Conservation (phyloP, 805 yeast species). For the Teunomyces cretensis region DNA sequence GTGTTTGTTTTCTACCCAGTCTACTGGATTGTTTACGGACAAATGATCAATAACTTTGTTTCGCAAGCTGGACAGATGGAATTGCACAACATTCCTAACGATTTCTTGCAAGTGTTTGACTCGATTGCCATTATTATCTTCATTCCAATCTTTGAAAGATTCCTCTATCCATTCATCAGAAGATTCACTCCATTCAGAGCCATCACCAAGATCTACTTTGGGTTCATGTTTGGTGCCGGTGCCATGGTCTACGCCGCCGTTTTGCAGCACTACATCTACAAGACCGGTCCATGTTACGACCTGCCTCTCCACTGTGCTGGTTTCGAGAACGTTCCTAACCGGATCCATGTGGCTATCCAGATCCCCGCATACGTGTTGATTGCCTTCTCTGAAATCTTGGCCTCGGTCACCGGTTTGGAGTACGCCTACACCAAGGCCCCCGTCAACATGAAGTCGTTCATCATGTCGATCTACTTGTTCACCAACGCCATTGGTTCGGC, state of each 20-base stretch:
- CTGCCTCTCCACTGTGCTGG: slow-evolving; percentile 54
- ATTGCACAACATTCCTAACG: slow-evolving; percentile 77
- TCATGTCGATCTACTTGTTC: slow-evolving; percentile 64
- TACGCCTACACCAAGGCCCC: slow-evolving; percentile 86
- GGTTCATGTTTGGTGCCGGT: slow-evolving; percentile 62
- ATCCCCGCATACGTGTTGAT: slow-evolving; percentile 70
- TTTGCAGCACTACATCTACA: slow-evolving; percentile 67
- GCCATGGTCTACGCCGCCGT: slow-evolving; percentile 79
- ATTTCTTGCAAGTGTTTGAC: slow-evolving; percentile 72
- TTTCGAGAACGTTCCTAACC: slow-evolving; percentile 44
- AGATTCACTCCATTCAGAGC: slow-evolving; percentile 59
- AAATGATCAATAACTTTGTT: slow-evolving; percentile 70
- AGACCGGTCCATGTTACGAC: slow-evolving; percentile 72
- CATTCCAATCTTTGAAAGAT: slow-evolving; percentile 67
- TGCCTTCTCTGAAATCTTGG: slow-evolving; percentile 75
- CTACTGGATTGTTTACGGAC: slow-evolving; percentile 71
- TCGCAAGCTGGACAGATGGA: slow-evolving; percentile 76
- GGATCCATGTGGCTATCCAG: slow-evolving; percentile 68
- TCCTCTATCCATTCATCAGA: slow-evolving; percentile 49
- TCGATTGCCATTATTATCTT: slow-evolving; percentile 75
- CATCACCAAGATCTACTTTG: slow-evolving; percentile 66
- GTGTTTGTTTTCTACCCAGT: slow-evolving; percentile 70
- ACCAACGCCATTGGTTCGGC: slow-evolving; percentile 80
- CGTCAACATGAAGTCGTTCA: slow-evolving; percentile 60
- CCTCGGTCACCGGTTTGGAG: slow-evolving; percentile 79